Percentiles rank a stretch among this genome's conserved stretches.
phyloP scores from a whole-genome alignment of 768 basidiomycete genomes.

The Suillus bovinus region DNA sequence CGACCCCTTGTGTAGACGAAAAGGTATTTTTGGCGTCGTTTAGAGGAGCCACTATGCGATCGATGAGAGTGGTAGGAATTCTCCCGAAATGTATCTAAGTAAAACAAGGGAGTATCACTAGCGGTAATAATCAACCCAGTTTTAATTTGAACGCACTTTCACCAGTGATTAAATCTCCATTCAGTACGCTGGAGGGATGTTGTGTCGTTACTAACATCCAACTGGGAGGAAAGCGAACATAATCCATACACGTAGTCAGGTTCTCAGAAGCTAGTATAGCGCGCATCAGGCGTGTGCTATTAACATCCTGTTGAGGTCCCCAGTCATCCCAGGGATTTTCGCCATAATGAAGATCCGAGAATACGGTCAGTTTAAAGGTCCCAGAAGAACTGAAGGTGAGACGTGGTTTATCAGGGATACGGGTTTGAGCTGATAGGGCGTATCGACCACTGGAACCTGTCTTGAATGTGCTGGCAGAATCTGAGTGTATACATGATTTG shows the following conservation, averaged over 20 bases:
- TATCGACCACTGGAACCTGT: background rate
- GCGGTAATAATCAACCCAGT: background rate
- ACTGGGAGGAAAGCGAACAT: background rate
- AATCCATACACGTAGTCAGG: slow-evolving; percentile 68
- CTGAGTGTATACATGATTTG: background rate
- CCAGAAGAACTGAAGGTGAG: slow-evolving; percentile 58
- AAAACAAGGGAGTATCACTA: background rate
- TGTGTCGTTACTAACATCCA: background rate
- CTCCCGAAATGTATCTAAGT: slow-evolving; percentile 59
- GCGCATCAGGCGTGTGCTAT: slow-evolving; percentile 61
- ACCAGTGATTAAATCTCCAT: slow-evolving; percentile 75
- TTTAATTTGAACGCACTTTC: slow-evolving; percentile 47
- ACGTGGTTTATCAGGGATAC: slow-evolving; percentile 47
- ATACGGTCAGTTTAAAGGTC: slow-evolving; percentile 70
- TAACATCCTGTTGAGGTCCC: slow-evolving; percentile 67
- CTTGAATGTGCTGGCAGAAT: background rate
- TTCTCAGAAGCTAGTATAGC: slow-evolving; percentile 54
- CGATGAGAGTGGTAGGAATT: slow-evolving; percentile 68
- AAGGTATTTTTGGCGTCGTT: slow-evolving; percentile 58
- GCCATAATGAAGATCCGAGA: slow-evolving; percentile 76
- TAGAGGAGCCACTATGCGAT: slow-evolving; percentile 61
- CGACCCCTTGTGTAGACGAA: slow-evolving; percentile 70
- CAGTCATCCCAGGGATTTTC: slow-evolving; percentile 72
- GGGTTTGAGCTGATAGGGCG: slow-evolving; percentile 31
- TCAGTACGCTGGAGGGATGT: slow-evolving; percentile 51